Conservation (phyloP, 1,284 basidiomycete species). For the Moesziomyces sp. region DNA sequence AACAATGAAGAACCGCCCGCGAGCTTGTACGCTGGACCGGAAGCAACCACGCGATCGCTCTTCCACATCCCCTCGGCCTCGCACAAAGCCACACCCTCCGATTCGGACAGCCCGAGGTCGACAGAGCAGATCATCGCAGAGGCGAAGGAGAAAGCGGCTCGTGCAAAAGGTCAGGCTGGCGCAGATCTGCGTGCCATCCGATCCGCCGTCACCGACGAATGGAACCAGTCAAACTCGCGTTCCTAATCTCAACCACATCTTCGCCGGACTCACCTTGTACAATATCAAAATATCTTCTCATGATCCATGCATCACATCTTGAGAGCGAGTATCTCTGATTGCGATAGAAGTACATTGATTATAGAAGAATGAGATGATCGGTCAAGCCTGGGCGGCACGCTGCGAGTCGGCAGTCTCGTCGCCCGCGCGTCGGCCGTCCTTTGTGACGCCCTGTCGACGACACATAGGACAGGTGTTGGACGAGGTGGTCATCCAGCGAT, state of each 20-base stretch:
- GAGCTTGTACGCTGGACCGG: conserved; percentile 25
- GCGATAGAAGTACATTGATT: conserved; percentile 33
- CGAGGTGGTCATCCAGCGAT: conserved; percentile 55
- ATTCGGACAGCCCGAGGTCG: conserved; percentile 5
- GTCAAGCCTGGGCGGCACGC: conserved; percentile 33
- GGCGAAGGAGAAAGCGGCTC: conserved; percentile 16
- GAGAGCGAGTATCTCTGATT: neutral
- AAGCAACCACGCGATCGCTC: conserved; percentile 27
- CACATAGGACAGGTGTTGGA: conserved; percentile 63
- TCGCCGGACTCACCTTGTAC: too few species aligned
- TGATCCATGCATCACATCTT: neutral
- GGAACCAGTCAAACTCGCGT: conserved; percentile 21
- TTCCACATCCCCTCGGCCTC: conserved; percentile 40
- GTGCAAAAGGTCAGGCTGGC: conserved; percentile 20
- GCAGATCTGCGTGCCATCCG: conserved; percentile 28
- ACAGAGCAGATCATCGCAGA: conserved; percentile 23
- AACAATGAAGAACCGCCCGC: conserved; percentile 24
- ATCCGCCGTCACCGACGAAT: conserved; percentile 37
- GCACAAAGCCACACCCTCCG: conserved; percentile 1
- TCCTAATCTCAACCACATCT: neutral
- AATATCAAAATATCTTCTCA: neutral
- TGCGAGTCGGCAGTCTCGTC: conserved; percentile 45
- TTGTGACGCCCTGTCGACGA: conserved; percentile 45
- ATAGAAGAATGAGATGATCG: neutral
- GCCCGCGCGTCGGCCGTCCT: conserved; percentile 41